Evolutionary conservation across 129 eudicot genomes (phyloP), one percentile per base, ranked within the genome.

Genomic region (Logfia minima): DNA sequence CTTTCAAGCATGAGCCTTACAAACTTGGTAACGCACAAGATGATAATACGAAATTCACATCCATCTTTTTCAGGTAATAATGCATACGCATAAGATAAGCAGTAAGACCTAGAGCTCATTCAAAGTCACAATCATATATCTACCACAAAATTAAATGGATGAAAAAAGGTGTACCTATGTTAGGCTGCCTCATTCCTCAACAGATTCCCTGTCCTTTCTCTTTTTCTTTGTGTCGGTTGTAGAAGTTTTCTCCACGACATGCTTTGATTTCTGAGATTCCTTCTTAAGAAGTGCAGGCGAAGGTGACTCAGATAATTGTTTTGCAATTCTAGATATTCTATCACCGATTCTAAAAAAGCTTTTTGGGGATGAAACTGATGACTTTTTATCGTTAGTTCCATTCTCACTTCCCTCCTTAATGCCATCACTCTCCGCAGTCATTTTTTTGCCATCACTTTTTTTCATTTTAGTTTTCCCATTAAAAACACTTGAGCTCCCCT

Each of bases 261-360:
- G 71, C 35, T 18, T 62, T 41, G 72, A 62, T 63, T 23, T 35
- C 59, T 72, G 74, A 58, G 83, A 37, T 53, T 72, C 84, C 63
- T 53, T 63, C 34, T 66, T 75, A 41, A 68, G 75, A 59, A 59
- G 34, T 3, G 70, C 41, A 11, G 80, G 84, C 2, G 70, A 56
- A 11, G 84, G 84, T 18, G 84, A 68, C 80, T 74, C 76, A 3
- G 84, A 81, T 58, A 81, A 39, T 31, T 81, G 71, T 81, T 81
- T 81, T 1, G 84, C 84, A 43, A 81, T 81, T 74, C 56, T 67
- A 17, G 75, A 67, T 43, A 81, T 81, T 17, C 71, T 68, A 10
- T 75, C 84, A 81, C 84, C 84, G n/a, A 81, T 37, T 32, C 71
- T 70, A 48, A 81, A 81, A 16, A 59, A 71, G 24, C 31, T 58